Base-by-base conservation (phyloP, 352 stramenopile species). In the Phytophthora citricola region DNA sequence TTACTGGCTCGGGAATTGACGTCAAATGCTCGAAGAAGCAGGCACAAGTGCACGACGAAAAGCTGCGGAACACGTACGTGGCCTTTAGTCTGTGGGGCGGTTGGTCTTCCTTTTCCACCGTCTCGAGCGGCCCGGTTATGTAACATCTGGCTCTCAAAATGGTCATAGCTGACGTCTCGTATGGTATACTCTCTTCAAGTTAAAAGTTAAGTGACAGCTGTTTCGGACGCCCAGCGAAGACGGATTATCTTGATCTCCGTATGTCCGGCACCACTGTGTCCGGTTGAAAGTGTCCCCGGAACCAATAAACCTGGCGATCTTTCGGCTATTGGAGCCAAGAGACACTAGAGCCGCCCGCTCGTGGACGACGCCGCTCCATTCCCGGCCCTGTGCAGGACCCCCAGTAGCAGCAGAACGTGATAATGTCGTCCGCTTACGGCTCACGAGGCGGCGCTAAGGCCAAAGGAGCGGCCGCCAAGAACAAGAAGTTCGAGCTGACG, bases 401-500 rank as follows among this genome's bases (percentile, higher is more conserved):
- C n/a, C 10, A 32, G 24, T 8, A 46, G 34, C 11, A 3, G 29
- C n/a, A 32, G n/a, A 36, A 36, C 8, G 10, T 36, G 31, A 12
- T 36, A 36, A 93, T 93, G 83, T 87, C 81, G 40, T 92, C 81
- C 1, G 73, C 85, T 6, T 93, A 90, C 62, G 81, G 73, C 20
- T 87, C 83, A 5, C 81, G 85, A 43, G 78, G 69, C 15, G 75
- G 75, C 60, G 77, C 78, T 57, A 92, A 92, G 63, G 78, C 80
- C 76, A 91, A 90, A 65, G 81, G 73, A 51, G 75, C 75, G 29
- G 81, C 83, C 11, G 79, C 74, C 57, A 93, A 92, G 71, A 92
- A 87, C 79, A 92, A 93, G 58, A 91, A 93, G 68, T 84, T 91
- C 38, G 81, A 90, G 71, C 85, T 98, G 27, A 97, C 84, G 26